These are phyloP conservation scores for Raphanus hybrid DNA, from an alignment of 441 rosid species.

Conservation along the genomic window DNA sequence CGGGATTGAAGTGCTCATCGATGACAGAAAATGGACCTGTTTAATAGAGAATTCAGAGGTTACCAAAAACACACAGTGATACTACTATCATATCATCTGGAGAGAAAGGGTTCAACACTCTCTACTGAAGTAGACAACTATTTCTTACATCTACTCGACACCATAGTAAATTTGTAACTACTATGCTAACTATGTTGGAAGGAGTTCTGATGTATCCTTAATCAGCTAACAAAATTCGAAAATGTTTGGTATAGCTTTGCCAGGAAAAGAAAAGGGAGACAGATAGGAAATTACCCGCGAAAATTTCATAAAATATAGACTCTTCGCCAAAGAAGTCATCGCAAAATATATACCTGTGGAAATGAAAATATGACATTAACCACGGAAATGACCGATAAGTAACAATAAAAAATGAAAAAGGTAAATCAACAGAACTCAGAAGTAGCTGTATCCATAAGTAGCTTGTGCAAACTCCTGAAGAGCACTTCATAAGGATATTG, in stretches of 20 bases:
- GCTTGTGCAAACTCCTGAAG: slow-evolving; percentile 95
- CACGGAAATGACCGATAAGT: slow-evolving; percentile 28
- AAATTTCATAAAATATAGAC: slow-evolving; percentile 84
- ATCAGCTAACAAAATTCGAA: slow-evolving; percentile 13
- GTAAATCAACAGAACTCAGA: slow-evolving; percentile 75
- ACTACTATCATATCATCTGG: slow-evolving; percentile 13
- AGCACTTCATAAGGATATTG: slow-evolving; percentile 98
- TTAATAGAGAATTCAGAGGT: slow-evolving; percentile 11
- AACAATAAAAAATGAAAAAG: slow-evolving; percentile 28
- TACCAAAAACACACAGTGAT: background rate
- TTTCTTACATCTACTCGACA: slow-evolving; percentile 4
- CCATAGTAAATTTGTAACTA: background rate
- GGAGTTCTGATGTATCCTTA: slow-evolving; percentile 14
- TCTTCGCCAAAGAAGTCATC: slow-evolving; percentile 99
- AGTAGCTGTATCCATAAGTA: slow-evolving; percentile 99
- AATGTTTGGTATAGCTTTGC: background rate
- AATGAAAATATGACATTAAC: slow-evolving; percentile 30
- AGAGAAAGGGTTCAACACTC: slow-evolving; percentile 13
- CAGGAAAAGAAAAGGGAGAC: background rate
- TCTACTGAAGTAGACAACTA: background rate
- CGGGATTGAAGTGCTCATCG: slow-evolving; percentile 90
- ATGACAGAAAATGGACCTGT: slow-evolving; percentile 98
- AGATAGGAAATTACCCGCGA: slow-evolving; percentile 63
- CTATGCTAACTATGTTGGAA: slow-evolving; percentile 16
- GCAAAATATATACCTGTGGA: slow-evolving; percentile 88